These are phyloP conservation scores for Ophiostoma sp. DNA, from an alignment of 2,329 filamentous ascomycete species.

Conservation along the genomic window DNA sequence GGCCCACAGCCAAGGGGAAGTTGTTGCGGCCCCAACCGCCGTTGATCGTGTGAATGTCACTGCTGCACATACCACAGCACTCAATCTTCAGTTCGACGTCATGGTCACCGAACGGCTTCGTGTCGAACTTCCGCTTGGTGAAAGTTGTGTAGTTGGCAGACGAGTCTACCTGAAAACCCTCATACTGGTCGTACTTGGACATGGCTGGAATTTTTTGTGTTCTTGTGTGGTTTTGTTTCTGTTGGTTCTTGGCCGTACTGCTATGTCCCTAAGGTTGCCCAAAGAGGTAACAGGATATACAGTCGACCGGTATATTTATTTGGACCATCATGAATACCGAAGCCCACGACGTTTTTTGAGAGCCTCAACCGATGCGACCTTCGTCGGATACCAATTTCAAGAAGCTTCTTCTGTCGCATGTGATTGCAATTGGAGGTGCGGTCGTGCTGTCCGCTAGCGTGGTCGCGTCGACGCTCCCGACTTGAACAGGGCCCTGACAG, in stretches of 20 bases:
- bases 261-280: background rate
- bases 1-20: conserved; percentile 66
- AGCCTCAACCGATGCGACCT: background rate
- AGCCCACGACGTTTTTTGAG: background rate
- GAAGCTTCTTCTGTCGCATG: background rate
- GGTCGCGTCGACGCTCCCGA: background rate
- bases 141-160: conserved; percentile 12
- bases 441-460: background rate
- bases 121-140: conserved; percentile 7
- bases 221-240: background rate
- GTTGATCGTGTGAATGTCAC: conserved; percentile 58
- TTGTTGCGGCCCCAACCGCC: conserved; percentile 66
- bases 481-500: background rate
- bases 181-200: conserved; percentile 22
- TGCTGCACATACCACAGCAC: background rate
- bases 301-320: background rate
- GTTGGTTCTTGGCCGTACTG: background rate
- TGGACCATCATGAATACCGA: background rate
- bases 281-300: background rate
- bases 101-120: background rate
- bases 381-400: background rate
- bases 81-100: background rate
- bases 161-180: conserved; percentile 22
- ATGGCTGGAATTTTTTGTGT: background rate
- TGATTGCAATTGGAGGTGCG: background rate